phyloP scores from a whole-genome alignment of 2,329 filamentous ascomycete species.

The Ophiostoma himal-ulmi region DNA sequence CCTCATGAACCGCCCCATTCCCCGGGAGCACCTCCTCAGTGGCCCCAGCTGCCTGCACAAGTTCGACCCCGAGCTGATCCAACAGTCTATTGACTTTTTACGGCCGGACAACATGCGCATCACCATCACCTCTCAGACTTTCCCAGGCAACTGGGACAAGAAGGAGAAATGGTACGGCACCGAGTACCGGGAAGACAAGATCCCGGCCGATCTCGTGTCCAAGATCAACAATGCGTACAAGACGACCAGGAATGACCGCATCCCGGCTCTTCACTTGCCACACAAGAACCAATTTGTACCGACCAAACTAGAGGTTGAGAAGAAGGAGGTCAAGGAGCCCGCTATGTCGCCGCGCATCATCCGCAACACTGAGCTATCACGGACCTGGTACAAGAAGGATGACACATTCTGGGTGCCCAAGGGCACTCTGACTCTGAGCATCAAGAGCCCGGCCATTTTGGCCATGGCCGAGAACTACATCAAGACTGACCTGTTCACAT shows the following conservation, averaged over 20 bases:
- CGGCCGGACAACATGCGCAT: constrained; percentile 86
- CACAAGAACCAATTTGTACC: constrained; percentile 96
- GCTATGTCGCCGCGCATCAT: constrained; percentile 71
- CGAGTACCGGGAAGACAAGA: constrained; percentile 77
- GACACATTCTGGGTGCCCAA: constrained; percentile 98
- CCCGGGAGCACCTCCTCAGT: constrained; percentile 82
- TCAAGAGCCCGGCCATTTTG: constrained; percentile 73
- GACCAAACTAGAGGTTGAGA: constrained; percentile 86
- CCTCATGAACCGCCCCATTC: constrained; percentile 86
- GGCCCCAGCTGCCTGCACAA: constrained; percentile 68
- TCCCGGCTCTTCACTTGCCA: constrained; percentile 72
- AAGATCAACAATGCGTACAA: constrained; percentile 62
- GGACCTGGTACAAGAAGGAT: constrained; percentile 97
- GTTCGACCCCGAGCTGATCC: constrained; percentile 74
- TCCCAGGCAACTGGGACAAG: constrained; percentile 75
- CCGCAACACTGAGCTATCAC: constrained; percentile 71
- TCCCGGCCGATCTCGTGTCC: constrained; percentile 67
- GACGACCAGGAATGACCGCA: constrained; percentile 52
- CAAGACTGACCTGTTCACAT: constrained; percentile 73
- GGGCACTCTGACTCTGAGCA: constrained; percentile 74
- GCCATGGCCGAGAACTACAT: constrained; percentile 72
- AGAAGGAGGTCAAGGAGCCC: constrained; percentile 77
- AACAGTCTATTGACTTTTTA: constrained; percentile 65
- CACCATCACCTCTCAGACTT: constrained; percentile 73
- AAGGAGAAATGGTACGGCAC: constrained; percentile 98